These are phyloP conservation scores for Hypoxylon crocopeplum DNA, from an alignment of 495 filamentous ascomycete species.

Conservation along the genomic window DNA sequence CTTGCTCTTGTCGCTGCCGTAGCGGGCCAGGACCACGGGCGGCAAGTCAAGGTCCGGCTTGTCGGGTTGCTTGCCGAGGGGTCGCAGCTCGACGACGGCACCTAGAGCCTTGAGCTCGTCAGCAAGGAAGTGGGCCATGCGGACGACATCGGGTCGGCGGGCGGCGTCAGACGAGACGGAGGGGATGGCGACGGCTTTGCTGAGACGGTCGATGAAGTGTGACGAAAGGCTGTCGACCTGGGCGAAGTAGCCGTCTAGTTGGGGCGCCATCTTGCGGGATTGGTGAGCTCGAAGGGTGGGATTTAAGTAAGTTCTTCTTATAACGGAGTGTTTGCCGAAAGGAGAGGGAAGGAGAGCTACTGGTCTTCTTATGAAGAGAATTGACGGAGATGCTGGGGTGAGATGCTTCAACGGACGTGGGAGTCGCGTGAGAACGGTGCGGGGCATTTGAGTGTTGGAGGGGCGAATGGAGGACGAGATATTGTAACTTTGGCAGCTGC, in stretches of 20 bases:
- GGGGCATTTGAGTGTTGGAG: conserved; percentile 45
- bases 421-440: conserved; percentile 46
- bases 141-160: conserved; percentile 86
- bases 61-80: conserved; percentile 87
- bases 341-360: background rate
- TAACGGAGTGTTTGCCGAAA: background rate
- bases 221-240: conserved; percentile 85
- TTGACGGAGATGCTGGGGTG: conserved; percentile 10
- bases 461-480: conserved; percentile 28
- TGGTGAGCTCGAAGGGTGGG: conserved; percentile 56
- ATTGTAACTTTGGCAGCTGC: no score
- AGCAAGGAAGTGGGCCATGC: conserved; percentile 94
- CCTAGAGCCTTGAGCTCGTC: conserved; percentile 82
- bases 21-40: conserved; percentile 88
- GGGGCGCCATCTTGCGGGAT: conserved; percentile 77
- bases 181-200: conserved; percentile 92
- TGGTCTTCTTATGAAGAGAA: conserved; percentile 1
- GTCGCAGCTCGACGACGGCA: conserved; percentile 81
- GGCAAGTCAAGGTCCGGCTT: conserved; percentile 90
- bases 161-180: conserved; percentile 91
- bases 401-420: conserved; percentile 32
- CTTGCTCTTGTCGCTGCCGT: conserved; percentile 89
- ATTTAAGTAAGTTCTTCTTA: conserved; percentile 53
- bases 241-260: conserved; percentile 83
- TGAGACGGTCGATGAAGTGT: conserved; percentile 89